Evolutionary conservation across 768 basidiomycete genomes (phyloP).

Genomic region (Crassisporium funariophilum): DNA sequence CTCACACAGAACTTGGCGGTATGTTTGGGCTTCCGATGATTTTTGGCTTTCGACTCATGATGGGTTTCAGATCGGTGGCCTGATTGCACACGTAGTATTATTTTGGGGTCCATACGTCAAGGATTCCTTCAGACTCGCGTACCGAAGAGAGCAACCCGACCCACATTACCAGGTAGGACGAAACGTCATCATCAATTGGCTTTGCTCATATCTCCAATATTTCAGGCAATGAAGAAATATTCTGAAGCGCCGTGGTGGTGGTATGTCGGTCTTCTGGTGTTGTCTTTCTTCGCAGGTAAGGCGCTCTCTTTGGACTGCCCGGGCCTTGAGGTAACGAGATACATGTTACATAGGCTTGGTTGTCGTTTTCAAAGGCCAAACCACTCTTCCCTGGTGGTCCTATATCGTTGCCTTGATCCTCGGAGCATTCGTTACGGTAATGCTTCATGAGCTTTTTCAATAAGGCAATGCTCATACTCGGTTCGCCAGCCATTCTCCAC

Average conservation of each 20-base stretch:
- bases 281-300: constrained; percentile 59
- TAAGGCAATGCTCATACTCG: neutral
- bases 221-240: constrained; percentile 58
- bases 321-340: neutral
- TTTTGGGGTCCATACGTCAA: constrained; percentile 59
- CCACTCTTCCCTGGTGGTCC: constrained; percentile 64
- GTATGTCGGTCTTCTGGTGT: constrained; percentile 50
- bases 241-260: constrained; percentile 64
- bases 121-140: constrained; percentile 52
- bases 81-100: constrained; percentile 55
- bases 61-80: constrained; percentile 51
- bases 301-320: neutral
- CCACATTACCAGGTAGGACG: constrained; percentile 52
- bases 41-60: no score
- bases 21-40: constrained; percentile 18
- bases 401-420: constrained; percentile 58
- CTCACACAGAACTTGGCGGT: constrained; percentile 51
- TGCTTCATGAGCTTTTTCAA: neutral
- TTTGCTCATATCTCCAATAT: neutral
- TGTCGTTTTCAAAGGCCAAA: constrained; percentile 58
- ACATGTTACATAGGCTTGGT: constrained; percentile 43
- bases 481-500: constrained; percentile 52
- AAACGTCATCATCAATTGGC: neutral
- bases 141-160: constrained; percentile 49
- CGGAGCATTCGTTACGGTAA: constrained; percentile 45